Conservation (phyloP, 176 grass and related monocot species). For the Thinopyrum elongatum region DNA sequence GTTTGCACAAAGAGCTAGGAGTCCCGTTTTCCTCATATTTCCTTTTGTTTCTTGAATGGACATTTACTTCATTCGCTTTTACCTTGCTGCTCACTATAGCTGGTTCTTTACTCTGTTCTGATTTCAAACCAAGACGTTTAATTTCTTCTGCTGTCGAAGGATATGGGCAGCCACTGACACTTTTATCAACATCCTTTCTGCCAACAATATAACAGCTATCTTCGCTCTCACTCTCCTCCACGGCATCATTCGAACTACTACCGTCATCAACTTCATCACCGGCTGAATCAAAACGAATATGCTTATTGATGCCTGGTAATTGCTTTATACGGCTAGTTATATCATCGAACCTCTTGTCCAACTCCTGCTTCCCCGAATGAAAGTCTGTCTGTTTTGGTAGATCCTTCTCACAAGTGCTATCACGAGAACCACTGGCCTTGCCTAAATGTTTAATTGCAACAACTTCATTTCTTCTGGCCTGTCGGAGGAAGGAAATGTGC, state of each 20-base stretch:
- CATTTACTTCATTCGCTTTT: slow-evolving; percentile 23
- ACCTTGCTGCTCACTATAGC: slow-evolving; percentile 33
- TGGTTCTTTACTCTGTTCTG: slow-evolving; percentile 49
- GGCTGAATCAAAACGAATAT: slow-evolving; percentile 73
- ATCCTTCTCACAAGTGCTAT: slow-evolving; percentile 39
- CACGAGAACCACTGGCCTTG: slow-evolving; percentile 33
- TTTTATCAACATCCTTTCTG: slow-evolving; percentile 43
- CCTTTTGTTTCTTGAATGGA: slow-evolving; percentile 46
- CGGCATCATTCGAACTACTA: slow-evolving; percentile 26
- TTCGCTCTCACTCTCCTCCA: slow-evolving; percentile 34
- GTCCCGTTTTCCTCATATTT: slow-evolving; percentile 45
- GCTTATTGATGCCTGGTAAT: slow-evolving; percentile 61
- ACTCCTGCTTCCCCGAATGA: slow-evolving; percentile 46
- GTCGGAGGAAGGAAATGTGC: slow-evolving; percentile 59
- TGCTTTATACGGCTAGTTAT: slow-evolving; percentile 58
- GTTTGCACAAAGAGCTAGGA: slow-evolving; percentile 40
- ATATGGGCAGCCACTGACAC: slow-evolving; percentile 76
- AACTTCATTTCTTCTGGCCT: slow-evolving; percentile 61
- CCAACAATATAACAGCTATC: slow-evolving; percentile 33
- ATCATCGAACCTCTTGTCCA: slow-evolving; percentile 63
- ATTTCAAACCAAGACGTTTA: slow-evolving; percentile 71
- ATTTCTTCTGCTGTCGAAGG: slow-evolving; percentile 89
- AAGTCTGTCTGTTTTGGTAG: slow-evolving; percentile 39
- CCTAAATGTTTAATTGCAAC: slow-evolving; percentile 23
- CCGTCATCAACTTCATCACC: slow-evolving; percentile 55